Base-by-base conservation (phyloP, 1,284 basidiomycete species). In the Melampsora larici-populina region DNA sequence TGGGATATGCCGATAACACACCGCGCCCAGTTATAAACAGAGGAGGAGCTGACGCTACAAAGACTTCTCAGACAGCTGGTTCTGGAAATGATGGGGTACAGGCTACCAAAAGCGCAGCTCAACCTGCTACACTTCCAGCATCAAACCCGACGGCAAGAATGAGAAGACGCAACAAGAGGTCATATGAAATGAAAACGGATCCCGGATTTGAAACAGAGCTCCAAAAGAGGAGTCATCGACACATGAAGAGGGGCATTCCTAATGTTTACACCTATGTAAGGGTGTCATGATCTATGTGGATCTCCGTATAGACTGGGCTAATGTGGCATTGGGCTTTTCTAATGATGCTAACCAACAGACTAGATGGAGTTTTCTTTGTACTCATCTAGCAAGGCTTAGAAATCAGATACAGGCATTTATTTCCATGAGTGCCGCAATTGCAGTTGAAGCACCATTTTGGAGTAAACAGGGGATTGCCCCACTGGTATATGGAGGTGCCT, bases 311-410 rank as follows among this genome's bases (percentile, higher is more conserved):
- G 36, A 36, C 36, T 36, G 36, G 36, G 9, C 36, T 36, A 9
- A 36, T 36, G 36, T 36, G 36, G 9, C n/a, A 36, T 3, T 9
- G 36, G 36, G 9, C 36, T 36, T 36, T 9, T 36, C 36, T 36
- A 3, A 3, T 4, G 5, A 36, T 36, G 3, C 3, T 9, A 36
- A 36, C 36, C 36, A 3, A 36, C 36, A 76, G 73, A 67, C 36
- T 17, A 68, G 55, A 18, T 76, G 73, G 73, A 69, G 65, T 29
- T 69, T 60, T 43, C 55, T 76, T 13, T 49, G 65, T 55, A 69
- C 65, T 58, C 73, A 76, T 55, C 36, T 76, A 40, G 40, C 49
- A 69, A 63, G 40, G 46, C 55, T 76, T 36, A 48, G 66, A 36
- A 76, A 33, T 58, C 49, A 51, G 17, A 13, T 76, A 15, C 66